Percentiles rank a stretch among this genome's conserved stretches.
Conservation (phyloP, 768 basidiomycete species). For the Amanita jacksonii region DNA sequence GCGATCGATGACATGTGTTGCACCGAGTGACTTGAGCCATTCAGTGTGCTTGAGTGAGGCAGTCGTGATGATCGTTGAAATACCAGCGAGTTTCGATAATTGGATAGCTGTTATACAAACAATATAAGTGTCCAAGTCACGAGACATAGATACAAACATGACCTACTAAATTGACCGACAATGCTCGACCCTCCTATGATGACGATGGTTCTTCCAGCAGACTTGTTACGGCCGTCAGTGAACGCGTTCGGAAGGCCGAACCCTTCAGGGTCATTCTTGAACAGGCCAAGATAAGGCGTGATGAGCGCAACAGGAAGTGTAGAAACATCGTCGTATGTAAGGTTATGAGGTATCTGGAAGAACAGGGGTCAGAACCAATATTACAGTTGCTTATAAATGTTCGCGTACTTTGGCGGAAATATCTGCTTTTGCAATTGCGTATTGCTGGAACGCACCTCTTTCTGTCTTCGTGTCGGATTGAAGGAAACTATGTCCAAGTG, state of each 20-base stretch:
- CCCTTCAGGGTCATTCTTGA: constrained; percentile 10
- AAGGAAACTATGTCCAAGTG: constrained; percentile 15
- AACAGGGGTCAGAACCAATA: neutral
- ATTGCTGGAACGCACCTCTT: constrained; percentile 28
- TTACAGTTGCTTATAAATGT: too few species aligned
- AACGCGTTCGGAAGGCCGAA: constrained; percentile 12
- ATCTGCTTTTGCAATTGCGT: constrained; percentile 18
- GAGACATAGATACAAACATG: neutral
- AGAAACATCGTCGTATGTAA: constrained; percentile 34
- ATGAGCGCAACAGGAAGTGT: constrained; percentile 31
- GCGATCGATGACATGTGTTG: constrained; percentile 28
- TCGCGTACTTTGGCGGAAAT: too few species aligned
- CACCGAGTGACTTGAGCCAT: constrained; percentile 20
- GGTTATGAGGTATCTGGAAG: constrained; percentile 27
- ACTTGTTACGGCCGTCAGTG: constrained; percentile 1
- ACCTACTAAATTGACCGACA: constrained; percentile 17
- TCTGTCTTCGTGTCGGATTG: constrained; percentile 22
- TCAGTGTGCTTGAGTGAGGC: constrained; percentile 19
- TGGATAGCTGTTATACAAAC: constrained; percentile 25
- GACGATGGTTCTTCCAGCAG: constrained; percentile 10
- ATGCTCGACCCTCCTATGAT: constrained; percentile 21
- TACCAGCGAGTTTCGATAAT: constrained; percentile 27
- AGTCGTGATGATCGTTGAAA: constrained; percentile 32
- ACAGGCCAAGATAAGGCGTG: constrained; percentile 25
- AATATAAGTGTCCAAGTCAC: too few species aligned